phyloP scores from a whole-genome alignment of 768 basidiomycete species.

The Mycena floridula region DNA sequence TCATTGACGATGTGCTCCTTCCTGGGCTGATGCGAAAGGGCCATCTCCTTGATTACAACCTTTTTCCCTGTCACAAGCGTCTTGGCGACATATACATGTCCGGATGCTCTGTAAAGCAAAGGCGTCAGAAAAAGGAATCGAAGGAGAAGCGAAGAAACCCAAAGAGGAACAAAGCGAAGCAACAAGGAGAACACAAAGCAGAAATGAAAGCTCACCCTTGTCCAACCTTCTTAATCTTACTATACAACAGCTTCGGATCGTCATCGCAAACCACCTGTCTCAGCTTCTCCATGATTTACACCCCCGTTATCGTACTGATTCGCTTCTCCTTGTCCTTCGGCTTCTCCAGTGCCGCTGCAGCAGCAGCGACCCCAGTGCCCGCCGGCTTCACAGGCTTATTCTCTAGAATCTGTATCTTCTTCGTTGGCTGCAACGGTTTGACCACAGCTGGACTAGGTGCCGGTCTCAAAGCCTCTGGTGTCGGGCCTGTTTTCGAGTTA shows the following conservation, averaged over 20 bases:
- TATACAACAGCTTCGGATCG: constrained; percentile 86
- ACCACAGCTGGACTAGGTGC: constrained; percentile 55
- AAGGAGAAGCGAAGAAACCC: neutral
- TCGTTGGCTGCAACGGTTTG: constrained; percentile 75
- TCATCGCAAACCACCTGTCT: constrained; percentile 79
- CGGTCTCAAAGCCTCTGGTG: constrained; percentile 39
- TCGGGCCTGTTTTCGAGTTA: too few species aligned
- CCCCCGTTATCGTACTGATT: constrained; percentile 94
- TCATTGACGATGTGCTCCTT: constrained; percentile 98
- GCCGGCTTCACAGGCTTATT: constrained; percentile 43
- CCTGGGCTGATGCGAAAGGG: constrained; percentile 87
- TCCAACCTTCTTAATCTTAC: constrained; percentile 98
- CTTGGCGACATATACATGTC: constrained; percentile 97
- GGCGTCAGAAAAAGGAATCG: constrained; percentile 10
- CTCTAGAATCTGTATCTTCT: constrained; percentile 62
- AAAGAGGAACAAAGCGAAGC: too few species aligned
- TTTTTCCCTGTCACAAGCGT: constrained; percentile 76
- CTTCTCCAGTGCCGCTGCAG: constrained; percentile 59
- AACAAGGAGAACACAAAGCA: constrained; percentile 6
- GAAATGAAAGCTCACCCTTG: constrained; percentile 97
- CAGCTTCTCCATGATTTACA: constrained; percentile 97
- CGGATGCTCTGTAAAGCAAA: constrained; percentile 78
- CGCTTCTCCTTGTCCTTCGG: constrained; percentile 83
- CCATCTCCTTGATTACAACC: constrained; percentile 98
- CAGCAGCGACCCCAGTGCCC: constrained; percentile 48